A percentile compares a stretch with the other conserved stretches of the same genome.
These are phyloP conservation scores for Microdochium paspali DNA, from an alignment of 2,329 filamentous ascomycete genomes.

Conservation along the genomic window DNA sequence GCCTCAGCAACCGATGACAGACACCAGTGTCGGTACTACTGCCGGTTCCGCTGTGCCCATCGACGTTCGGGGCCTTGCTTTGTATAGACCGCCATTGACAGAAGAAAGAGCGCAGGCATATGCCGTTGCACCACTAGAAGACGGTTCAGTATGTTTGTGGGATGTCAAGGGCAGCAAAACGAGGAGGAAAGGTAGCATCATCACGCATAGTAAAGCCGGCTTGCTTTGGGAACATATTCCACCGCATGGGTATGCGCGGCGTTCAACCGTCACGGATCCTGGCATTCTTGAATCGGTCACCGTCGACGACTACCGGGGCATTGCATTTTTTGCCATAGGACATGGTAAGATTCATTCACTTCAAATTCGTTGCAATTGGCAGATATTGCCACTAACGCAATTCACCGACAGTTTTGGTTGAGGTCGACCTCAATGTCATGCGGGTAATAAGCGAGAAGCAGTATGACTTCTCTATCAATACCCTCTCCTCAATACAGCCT, in stretches of 20 bases:
- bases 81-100: conserved; percentile 46
- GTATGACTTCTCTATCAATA: conserved; percentile 77
- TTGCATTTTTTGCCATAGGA: conserved; percentile 67
- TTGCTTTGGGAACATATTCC: conserved; percentile 53
- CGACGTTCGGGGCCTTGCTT: conserved; percentile 65
- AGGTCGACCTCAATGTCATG: conserved; percentile 71
- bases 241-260: conserved; percentile 31
- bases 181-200: conserved; percentile 48
- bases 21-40: conserved; percentile 11
- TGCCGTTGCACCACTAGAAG: conserved; percentile 70
- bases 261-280: conserved; percentile 59
- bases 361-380: too few species aligned
- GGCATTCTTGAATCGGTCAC: conserved; percentile 74
- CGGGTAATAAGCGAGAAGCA: conserved; percentile 57
- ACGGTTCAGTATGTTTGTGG: conserved; percentile 85
- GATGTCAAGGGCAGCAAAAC: conserved; percentile 51
- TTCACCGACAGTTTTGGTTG: conserved; percentile 48
- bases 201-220: conserved; percentile 56
- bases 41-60: conserved; percentile 33
- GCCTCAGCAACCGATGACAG: conserved; percentile 54
- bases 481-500: conserved; percentile 61
- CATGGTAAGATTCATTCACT: background rate
- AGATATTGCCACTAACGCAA: too few species aligned
- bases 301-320: conserved; percentile 57
- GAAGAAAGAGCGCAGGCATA: conserved; percentile 30